A percentile compares a stretch with the other conserved stretches of the same genome.
phyloP scores from a whole-genome alignment of 2,329 filamentous ascomycete species.

The Neophaeococcomyces aloes region DNA sequence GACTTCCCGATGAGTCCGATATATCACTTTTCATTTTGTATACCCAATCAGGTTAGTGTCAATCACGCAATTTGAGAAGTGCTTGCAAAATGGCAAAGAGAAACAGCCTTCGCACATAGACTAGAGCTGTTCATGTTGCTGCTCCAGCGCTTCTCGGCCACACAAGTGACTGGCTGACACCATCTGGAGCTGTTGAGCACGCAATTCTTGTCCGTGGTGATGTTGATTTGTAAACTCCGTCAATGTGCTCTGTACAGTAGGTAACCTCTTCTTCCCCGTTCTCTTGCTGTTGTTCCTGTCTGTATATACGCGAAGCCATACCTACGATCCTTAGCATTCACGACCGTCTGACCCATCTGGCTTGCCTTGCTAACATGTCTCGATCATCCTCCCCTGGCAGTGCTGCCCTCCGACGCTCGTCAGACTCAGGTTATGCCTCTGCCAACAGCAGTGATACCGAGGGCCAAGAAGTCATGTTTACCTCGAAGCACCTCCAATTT shows the following conservation, averaged over 20 bases:
- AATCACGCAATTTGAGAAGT: background rate
- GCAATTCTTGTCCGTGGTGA: slow-evolving; percentile 4
- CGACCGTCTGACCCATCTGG: background rate
- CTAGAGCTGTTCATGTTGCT: background rate
- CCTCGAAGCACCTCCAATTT: slow-evolving; percentile 75
- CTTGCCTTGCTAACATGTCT: slow-evolving; percentile 12
- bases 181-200: slow-evolving; percentile 2
- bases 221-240: slow-evolving; percentile 8
- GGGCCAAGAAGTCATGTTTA: slow-evolving; percentile 60
- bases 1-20: no score
- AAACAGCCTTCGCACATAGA: background rate
- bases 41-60: background rate
- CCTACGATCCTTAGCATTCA: background rate
- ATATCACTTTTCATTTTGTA: no score
- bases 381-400: slow-evolving; percentile 20
- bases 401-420: slow-evolving; percentile 31
- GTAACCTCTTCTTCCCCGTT: background rate
- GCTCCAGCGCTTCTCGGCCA: slow-evolving; percentile 6
- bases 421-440: slow-evolving; percentile 77
- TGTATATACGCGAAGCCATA: slow-evolving; percentile 2
- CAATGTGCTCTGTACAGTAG: no score
- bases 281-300: background rate
- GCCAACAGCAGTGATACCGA: slow-evolving; percentile 51
- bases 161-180: slow-evolving; percentile 2
- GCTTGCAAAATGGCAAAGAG: slow-evolving; percentile 1